Conservation (phyloP, 164 flowering plant genomes). For the Platanus orientalis region DNA sequence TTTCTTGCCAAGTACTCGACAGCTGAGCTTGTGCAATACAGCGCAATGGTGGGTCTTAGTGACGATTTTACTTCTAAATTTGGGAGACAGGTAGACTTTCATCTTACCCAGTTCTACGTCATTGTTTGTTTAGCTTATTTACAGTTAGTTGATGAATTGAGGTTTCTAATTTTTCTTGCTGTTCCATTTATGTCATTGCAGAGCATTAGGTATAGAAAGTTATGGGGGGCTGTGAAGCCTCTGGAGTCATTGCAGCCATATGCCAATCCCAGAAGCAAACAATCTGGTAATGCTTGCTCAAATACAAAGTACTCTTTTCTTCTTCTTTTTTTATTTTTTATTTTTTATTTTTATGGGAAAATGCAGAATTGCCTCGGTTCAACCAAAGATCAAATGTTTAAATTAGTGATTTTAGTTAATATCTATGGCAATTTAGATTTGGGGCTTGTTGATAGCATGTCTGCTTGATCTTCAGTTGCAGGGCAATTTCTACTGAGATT, state of each 20-base stretch:
- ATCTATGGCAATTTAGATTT: too few relatives aligned
- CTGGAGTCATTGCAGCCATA: conserved; percentile 70
- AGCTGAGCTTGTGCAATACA: conserved; percentile 40
- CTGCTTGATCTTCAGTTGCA: too few relatives aligned
- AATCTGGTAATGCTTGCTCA: conserved; percentile 46
- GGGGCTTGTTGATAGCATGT: too few relatives aligned
- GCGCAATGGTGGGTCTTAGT: conserved; percentile 25
- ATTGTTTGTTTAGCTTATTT: background rate
- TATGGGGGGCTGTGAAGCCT: conserved; percentile 68
- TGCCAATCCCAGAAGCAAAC: conserved; percentile 67
- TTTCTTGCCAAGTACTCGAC: conserved; percentile 64
- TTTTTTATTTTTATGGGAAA: too few relatives aligned
- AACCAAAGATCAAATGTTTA: too few relatives aligned
- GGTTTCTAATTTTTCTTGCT: background rate
- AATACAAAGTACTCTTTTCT: background rate
- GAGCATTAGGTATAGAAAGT: conserved; percentile 44
- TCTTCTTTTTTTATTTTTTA: background rate
- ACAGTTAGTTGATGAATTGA: background rate
- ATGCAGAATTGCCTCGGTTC: too few relatives aligned
- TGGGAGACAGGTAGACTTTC: conserved; percentile 32
- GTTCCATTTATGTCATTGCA: conserved; percentile 16
- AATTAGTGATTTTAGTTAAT: too few relatives aligned
- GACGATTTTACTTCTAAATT: conserved; percentile 37
- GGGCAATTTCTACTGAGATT: too few relatives aligned
- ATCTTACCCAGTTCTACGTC: background rate